These are phyloP conservation scores for Geosmithia morbida DNA, from an alignment of 2,329 filamentous ascomycete species.

Conservation along the genomic window DNA sequence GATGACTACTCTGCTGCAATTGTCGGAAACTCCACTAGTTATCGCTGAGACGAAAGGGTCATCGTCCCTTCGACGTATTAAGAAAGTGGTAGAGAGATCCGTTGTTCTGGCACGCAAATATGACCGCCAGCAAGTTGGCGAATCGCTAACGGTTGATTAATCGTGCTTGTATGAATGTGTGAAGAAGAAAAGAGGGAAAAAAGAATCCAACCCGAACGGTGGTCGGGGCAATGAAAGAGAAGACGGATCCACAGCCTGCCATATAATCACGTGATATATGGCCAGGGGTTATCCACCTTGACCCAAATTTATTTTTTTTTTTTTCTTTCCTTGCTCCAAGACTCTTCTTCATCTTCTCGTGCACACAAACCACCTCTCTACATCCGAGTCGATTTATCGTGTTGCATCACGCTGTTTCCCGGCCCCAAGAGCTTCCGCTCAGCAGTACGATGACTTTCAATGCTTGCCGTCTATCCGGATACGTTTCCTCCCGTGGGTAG, in stretches of 20 bases:
- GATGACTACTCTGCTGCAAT: background rate
- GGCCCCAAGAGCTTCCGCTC: too few species aligned
- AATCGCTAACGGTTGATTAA: slow-evolving; percentile 45
- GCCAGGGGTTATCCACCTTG: background rate
- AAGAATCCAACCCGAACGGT: background rate
- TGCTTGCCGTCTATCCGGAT: too few species aligned
- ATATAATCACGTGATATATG: background rate
- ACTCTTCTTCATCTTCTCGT: slow-evolving; percentile 1
- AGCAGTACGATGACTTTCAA: too few species aligned
- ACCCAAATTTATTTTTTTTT: background rate
- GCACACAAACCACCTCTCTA: too few species aligned
- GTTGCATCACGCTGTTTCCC: too few species aligned
- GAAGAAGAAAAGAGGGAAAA: slow-evolving; percentile 13
- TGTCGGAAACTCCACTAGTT: slow-evolving; percentile 2
- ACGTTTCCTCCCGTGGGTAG: too few species aligned
- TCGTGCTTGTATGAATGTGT: slow-evolving; percentile 37
- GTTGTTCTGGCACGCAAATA: slow-evolving; percentile 44
- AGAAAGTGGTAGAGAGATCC: slow-evolving; percentile 6
- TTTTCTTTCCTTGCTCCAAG: background rate
- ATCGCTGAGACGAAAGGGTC: slow-evolving; percentile 1
- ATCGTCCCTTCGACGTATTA: background rate
- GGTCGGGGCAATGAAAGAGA: background rate
- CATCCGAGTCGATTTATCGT: too few species aligned
- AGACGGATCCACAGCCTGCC: background rate
- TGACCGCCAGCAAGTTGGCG: slow-evolving; percentile 40